Percentiles rank a stretch among this genome's conserved stretches.
phyloP scores from a whole-genome alignment of 1,284 basidiomycete genomes.

The Chalciporus sp. region DNA sequence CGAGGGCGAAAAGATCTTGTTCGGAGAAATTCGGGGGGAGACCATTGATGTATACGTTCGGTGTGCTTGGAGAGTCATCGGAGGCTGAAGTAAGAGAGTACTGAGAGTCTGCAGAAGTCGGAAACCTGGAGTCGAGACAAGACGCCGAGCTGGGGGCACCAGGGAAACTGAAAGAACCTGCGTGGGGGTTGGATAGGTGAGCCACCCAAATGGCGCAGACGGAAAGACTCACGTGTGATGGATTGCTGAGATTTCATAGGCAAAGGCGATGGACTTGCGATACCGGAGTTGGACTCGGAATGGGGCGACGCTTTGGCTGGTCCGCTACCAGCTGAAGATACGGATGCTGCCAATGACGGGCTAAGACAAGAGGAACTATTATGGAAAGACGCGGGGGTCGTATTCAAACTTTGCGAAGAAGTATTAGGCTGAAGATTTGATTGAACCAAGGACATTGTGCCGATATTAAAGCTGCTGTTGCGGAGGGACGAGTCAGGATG shows the following conservation, averaged over 20 bases:
- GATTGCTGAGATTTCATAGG: constrained; percentile 12
- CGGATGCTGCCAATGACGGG: constrained; percentile 12
- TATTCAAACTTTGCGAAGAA: constrained; percentile 13
- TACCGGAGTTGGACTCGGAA: constrained; percentile 12
- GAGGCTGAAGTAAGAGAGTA: constrained; percentile 10
- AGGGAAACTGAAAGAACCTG: constrained; percentile 32
- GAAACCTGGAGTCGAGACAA: constrained; percentile 10
- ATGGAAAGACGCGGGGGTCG: constrained; percentile 17
- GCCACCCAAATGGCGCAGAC: neutral
- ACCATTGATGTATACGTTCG: constrained; percentile 72
- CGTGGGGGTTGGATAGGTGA: constrained; percentile 6
- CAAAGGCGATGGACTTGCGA: constrained; percentile 9
- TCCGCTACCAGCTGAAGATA: constrained; percentile 8
- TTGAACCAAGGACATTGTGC: constrained; percentile 20
- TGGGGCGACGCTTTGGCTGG: constrained; percentile 10
- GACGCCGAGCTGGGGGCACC: constrained; percentile 11
- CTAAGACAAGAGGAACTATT: constrained; percentile 27
- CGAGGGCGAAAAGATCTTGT: constrained; percentile 58
- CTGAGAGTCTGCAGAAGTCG: constrained; percentile 15
- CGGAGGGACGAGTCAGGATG: constrained; percentile 10
- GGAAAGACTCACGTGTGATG: constrained; percentile 27
- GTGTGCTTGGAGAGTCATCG: constrained; percentile 37
- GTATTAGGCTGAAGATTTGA: constrained; percentile 24
- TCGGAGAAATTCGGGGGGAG: constrained; percentile 65
- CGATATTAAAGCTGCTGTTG: constrained; percentile 8